Conservation (phyloP, 2,329 filamentous ascomycete species). For the Kalmusia sp. region DNA sequence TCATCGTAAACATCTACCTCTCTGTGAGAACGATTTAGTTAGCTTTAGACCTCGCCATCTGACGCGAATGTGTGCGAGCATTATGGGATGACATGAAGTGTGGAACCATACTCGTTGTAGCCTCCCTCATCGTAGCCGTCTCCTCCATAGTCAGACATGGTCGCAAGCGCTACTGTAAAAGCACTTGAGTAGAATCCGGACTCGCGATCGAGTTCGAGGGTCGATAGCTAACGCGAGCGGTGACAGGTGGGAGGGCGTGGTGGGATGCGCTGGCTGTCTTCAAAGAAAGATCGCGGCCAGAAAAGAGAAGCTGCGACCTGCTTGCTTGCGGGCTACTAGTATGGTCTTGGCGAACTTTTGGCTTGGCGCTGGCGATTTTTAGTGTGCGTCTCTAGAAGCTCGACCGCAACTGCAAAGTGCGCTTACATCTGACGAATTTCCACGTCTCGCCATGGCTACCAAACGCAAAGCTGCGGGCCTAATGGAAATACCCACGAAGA, state of each 20-base stretch:
- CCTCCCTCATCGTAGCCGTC: constrained; percentile 42
- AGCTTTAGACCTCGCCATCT: constrained; percentile 17
- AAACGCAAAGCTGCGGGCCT: constrained; percentile 35
- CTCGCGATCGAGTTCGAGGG: neutral
- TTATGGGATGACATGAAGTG: neutral
- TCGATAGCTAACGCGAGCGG: constrained; percentile 1
- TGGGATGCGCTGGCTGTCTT: constrained; percentile 3
- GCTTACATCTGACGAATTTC: neutral
- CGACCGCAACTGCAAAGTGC: neutral
- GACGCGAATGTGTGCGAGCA: constrained; percentile 3
- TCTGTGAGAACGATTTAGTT: constrained; percentile 33
- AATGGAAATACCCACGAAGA: constrained; percentile 26
- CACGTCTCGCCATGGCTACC: constrained; percentile 25
- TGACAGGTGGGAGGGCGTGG: neutral
- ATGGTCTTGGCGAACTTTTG: constrained; percentile 17
- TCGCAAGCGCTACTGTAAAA: constrained; percentile 11
- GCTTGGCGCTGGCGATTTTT: no score
- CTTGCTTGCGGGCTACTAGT: neutral
- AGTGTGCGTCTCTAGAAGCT: constrained; percentile 8
- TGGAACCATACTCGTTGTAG: constrained; percentile 35
- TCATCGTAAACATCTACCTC: constrained; percentile 61
- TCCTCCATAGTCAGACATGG: constrained; percentile 57
- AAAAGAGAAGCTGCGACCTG: constrained; percentile 14
- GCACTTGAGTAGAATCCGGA: neutral
- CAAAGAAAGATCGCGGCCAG: constrained; percentile 20